phyloP scores from a whole-genome alignment of 2,329 filamentous ascomycete genomes.

The Colletotrichum sp. region DNA sequence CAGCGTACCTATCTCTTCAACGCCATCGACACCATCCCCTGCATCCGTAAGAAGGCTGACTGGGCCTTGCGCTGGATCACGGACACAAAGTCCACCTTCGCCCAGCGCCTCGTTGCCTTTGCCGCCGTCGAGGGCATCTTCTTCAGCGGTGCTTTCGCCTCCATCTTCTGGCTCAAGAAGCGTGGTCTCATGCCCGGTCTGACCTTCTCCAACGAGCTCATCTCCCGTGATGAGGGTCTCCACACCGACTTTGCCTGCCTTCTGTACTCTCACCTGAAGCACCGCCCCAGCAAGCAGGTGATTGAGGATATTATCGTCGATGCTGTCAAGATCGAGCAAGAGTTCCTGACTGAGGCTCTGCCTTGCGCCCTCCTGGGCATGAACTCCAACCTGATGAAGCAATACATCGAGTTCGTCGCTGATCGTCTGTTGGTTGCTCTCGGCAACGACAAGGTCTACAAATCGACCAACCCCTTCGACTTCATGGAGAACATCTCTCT shows the following conservation, averaged over 20 bases:
- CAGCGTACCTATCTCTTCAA: conserved; percentile 97
- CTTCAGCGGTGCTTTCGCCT: conserved; percentile 98
- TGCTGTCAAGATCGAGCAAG: conserved; percentile 93
- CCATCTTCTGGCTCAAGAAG: conserved; percentile 99
- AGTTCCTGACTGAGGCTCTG: conserved; percentile 96
- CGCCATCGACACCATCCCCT: conserved; percentile 97
- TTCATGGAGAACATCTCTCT: conserved; percentile 99
- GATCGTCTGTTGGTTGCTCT: conserved; percentile 92
- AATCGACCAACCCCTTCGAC: conserved; percentile 94
- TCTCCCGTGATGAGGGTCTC: conserved; percentile 98
- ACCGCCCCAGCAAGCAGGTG: conserved; percentile 82
- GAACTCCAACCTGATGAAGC: conserved; percentile 97
- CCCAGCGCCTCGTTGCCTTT: conserved; percentile 93
- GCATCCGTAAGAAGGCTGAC: conserved; percentile 98
- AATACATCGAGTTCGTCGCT: conserved; percentile 99
- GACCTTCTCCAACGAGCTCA: conserved; percentile 99
- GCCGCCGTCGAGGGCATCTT: conserved; percentile 99
- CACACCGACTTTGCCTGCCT: conserved; percentile 99
- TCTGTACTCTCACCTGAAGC: conserved; percentile 95
- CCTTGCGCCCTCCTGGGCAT: conserved; percentile 94
- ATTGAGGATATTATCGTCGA: conserved; percentile 91
- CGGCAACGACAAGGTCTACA: conserved; percentile 94
- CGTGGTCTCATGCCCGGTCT: conserved; percentile 98
- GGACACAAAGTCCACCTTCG: conserved; percentile 93
- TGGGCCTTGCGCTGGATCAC: conserved; percentile 97